Evolutionary conservation across 148 eudicot genomes (phyloP).

Genomic region (Rhododendron ovatum): DNA sequence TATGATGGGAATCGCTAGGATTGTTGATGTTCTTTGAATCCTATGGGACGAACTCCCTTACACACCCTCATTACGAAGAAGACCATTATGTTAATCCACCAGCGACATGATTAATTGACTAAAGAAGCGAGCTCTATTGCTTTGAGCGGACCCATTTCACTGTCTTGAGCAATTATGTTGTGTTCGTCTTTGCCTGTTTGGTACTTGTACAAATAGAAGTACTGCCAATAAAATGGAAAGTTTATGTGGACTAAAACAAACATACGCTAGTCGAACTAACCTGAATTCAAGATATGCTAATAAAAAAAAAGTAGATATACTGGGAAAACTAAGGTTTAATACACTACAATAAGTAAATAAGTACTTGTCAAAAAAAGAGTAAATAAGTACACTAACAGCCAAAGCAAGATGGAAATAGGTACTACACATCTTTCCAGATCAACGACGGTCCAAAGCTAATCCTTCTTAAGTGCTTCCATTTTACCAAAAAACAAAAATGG

Average conservation of each 20-base stretch:
- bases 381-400: background rate
- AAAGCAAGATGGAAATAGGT: background rate
- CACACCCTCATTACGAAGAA: background rate
- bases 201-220: background rate
- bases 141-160: too few species aligned
- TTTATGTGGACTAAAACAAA: background rate
- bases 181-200: background rate
- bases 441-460: background rate
- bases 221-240: background rate
- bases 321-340: background rate
- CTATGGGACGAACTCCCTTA: background rate
- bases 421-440: slow-evolving; percentile 2
- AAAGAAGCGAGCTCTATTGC: too few species aligned
- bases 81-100: background rate
- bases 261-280: background rate
- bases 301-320: background rate
- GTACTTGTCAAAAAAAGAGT: too few species aligned
- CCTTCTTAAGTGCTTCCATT: background rate
- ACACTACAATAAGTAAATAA: background rate
- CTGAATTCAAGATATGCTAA: background rate
- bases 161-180: background rate
- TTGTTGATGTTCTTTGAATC: background rate
- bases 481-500: background rate
- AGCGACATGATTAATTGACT: too few species aligned
- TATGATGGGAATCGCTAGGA: background rate